Evolutionary conservation across 2,329 filamentous ascomycete species (phyloP).

Genomic region (Alternaria longipes): DNA sequence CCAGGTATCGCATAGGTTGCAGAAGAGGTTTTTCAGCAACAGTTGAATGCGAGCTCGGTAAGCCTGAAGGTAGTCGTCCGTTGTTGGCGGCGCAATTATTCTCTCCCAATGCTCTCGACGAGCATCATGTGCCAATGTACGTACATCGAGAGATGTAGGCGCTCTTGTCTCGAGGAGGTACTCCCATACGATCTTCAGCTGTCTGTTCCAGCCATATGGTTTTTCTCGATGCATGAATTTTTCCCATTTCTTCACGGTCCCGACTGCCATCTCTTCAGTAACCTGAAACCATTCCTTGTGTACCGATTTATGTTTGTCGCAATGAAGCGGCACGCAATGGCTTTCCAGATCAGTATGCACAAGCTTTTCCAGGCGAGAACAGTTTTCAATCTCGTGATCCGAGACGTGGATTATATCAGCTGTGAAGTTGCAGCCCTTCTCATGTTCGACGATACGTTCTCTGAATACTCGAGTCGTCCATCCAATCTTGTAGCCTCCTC

Average conservation of each 20-base stretch:
- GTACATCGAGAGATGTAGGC: background rate
- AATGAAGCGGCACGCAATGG: background rate
- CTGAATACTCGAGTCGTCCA: slow-evolving; percentile 1
- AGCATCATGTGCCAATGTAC: slow-evolving; percentile 5
- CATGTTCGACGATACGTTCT: slow-evolving; percentile 13
- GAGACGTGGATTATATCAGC: background rate
- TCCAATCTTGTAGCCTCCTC: slow-evolving; percentile 20
- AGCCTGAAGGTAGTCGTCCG: slow-evolving; percentile 3
- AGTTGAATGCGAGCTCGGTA: background rate
- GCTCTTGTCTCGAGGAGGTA: slow-evolving; percentile 11
- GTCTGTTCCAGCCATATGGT: slow-evolving; percentile 19
- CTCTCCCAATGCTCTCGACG: slow-evolving; percentile 13
- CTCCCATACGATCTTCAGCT: slow-evolving; percentile 19
- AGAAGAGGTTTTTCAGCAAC: background rate
- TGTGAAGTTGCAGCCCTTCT: slow-evolving; percentile 1
- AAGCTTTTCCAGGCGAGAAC: slow-evolving; percentile 11
- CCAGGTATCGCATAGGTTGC: background rate
- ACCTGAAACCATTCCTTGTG: slow-evolving; percentile 26
- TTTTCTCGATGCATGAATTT: slow-evolving; percentile 16
- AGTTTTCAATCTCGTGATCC: slow-evolving; percentile 1
- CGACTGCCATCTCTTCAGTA: slow-evolving; percentile 5
- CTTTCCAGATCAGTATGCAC: slow-evolving; percentile 13
- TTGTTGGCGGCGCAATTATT: slow-evolving; percentile 17
- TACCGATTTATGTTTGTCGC: background rate
- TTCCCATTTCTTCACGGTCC: slow-evolving; percentile 22